A percentile compares a stretch with the other conserved stretches of the same genome.
Evolutionary conservation across 371 early-diverging fungal species (phyloP).

Genomic region (Rhizopus sp.): DNA sequence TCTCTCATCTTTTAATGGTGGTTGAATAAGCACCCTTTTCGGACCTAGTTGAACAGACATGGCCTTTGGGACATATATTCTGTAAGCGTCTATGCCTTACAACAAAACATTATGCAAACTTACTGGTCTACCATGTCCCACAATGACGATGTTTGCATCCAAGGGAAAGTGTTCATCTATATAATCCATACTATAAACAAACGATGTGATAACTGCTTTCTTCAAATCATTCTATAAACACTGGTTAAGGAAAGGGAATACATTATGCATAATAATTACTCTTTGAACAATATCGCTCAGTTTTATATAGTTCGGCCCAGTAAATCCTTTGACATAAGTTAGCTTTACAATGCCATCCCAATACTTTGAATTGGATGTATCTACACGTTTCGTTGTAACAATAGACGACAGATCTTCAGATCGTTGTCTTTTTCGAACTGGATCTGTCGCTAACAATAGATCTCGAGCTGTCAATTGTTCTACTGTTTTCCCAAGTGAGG

Average conservation of each 20-base stretch:
- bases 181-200: conserved; percentile 44
- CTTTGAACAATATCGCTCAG: conserved; percentile 43
- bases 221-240: conserved; percentile 25
- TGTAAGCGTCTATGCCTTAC: not conserved
- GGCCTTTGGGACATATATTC: conserved; percentile 22
- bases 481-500: conserved; percentile 42
- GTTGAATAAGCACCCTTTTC: conserved; percentile 33
- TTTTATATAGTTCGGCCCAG: conserved; percentile 33
- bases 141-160: conserved; percentile 38
- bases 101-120: not conserved
- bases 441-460: conserved; percentile 18
- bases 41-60: conserved; percentile 23
- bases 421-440: conserved; percentile 9
- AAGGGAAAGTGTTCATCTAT: conserved; percentile 41
- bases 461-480: conserved; percentile 48
- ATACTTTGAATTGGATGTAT: conserved; percentile 13
- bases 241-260: not conserved
- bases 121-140: conserved; percentile 49
- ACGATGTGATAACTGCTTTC: conserved; percentile 44
- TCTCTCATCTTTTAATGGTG: conserved; percentile 36
- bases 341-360: conserved; percentile 46
- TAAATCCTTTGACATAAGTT: conserved; percentile 41
- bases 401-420: conserved; percentile 9
- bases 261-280: conserved; percentile 10
- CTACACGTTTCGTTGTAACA: conserved; percentile 4